Percentiles rank a stretch among this genome's conserved stretches.
Evolutionary conservation across 1,284 basidiomycete genomes (phyloP).

Genomic region (Chalciporus sp.): DNA sequence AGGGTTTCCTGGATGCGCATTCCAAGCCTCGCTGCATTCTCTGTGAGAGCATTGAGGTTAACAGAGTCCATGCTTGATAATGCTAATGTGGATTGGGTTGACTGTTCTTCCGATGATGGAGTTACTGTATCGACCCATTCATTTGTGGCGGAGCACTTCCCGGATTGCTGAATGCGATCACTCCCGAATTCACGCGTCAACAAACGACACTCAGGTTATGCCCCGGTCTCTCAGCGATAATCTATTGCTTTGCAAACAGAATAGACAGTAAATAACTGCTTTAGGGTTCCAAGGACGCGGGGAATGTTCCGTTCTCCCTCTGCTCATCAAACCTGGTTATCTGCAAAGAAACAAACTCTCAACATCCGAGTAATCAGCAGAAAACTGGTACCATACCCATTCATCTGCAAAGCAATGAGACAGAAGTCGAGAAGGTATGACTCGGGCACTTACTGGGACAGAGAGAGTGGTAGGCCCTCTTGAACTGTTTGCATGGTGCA

Average conservation of each 20-base stretch:
- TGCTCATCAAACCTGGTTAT: slow-evolving; percentile 90
- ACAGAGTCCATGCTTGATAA: slow-evolving; percentile 38
- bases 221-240: background rate
- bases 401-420: slow-evolving; percentile 56
- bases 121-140: background rate
- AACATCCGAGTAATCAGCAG: slow-evolving; percentile 3
- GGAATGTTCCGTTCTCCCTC: slow-evolving; percentile 90
- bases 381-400: slow-evolving; percentile 64
- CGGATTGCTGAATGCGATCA: background rate
- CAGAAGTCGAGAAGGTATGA: slow-evolving; percentile 4
- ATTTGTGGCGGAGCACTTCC: no score
- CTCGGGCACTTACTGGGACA: slow-evolving; percentile 87
- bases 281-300: slow-evolving; percentile 83
- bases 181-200: background rate
- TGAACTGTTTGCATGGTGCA: slow-evolving; percentile 98
- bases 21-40: slow-evolving; percentile 79
- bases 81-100: background rate
- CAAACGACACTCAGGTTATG: background rate
- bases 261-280: slow-evolving; percentile 14
- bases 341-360: slow-evolving; percentile 42
- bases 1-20: slow-evolving; percentile 79
- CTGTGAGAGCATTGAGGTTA: slow-evolving; percentile 69
- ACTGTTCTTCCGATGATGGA: background rate
- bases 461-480: slow-evolving; percentile 92
- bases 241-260: slow-evolving; percentile 17